phyloP scores from a whole-genome alignment of 306 rosid genomes.

The Trifolium subterraneum region DNA sequence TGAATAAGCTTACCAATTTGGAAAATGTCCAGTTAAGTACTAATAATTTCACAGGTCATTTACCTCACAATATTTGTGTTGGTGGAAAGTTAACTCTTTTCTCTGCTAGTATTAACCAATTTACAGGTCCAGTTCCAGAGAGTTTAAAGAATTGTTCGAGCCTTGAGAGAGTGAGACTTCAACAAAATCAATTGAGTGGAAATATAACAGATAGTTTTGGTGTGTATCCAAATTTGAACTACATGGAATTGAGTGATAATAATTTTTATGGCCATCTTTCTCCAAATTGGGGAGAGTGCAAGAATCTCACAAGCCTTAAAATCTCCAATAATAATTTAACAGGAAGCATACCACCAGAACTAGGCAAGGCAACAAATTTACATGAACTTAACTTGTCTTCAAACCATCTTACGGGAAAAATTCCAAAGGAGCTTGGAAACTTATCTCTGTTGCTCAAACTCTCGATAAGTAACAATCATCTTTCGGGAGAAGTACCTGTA shows the following conservation, averaged over 20 bases:
- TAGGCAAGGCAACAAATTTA: neutral
- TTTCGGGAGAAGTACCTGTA: neutral
- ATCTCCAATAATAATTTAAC: neutral
- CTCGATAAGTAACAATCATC: neutral
- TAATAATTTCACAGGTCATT: neutral
- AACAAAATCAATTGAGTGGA: neutral
- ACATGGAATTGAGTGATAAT: slow-evolving; percentile 2
- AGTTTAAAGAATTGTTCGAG: neutral
- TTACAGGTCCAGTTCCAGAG: neutral
- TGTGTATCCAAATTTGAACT: neutral
- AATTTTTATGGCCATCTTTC: neutral
- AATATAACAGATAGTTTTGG: neutral
- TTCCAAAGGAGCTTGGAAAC: neutral
- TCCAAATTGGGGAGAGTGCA: neutral
- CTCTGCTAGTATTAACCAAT: accelerated
- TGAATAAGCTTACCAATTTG: neutral
- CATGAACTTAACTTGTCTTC: neutral
- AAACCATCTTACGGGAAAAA: neutral
- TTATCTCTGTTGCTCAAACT: neutral
- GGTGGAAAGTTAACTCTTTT: neutral
- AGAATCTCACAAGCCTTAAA: neutral
- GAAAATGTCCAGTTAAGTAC: neutral
- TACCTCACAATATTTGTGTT: neutral
- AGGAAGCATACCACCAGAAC: neutral
- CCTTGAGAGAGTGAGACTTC: neutral